Conservation (phyloP, 2,329 filamentous ascomycete genomes). For the Penicillium sp. region DNA sequence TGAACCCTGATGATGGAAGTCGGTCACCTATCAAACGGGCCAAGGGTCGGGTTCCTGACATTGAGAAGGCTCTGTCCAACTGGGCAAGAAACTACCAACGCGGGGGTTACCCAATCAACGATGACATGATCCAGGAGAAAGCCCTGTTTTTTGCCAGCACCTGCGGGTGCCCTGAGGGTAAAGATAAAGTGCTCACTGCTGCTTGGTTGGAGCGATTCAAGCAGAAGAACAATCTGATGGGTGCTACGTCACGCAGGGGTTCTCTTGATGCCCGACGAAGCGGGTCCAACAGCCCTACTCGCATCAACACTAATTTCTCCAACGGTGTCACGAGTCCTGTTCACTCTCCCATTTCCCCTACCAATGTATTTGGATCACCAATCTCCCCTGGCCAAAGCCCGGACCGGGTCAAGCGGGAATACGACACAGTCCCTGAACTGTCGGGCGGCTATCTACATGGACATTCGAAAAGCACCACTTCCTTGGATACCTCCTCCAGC, state of each 20-base stretch:
- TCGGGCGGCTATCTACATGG: constrained; percentile 61
- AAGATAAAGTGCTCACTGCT: constrained; percentile 69
- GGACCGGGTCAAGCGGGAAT: constrained; percentile 65
- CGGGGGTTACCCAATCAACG: constrained; percentile 71
- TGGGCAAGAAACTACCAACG: constrained; percentile 83
- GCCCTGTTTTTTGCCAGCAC: constrained; percentile 77
- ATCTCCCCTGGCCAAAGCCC: constrained; percentile 70
- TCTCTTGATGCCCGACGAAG: constrained; percentile 55
- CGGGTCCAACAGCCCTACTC: constrained; percentile 66
- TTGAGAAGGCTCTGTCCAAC: constrained; percentile 84
- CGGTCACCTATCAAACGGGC: constrained; percentile 77
- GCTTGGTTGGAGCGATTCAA: constrained; percentile 96
- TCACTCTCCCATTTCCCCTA: constrained; percentile 73
- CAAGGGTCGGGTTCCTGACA: constrained; percentile 85
- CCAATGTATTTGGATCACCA: constrained; percentile 61
- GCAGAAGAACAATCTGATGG: constrained; percentile 71
- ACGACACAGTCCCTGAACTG: constrained; percentile 62
- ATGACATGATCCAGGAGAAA: constrained; percentile 82
- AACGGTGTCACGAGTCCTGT: constrained; percentile 60
- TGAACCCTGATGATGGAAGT: constrained; percentile 76
- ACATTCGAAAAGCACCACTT: constrained; percentile 67
- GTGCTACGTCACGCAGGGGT: constrained; percentile 56
- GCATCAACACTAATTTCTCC: constrained; percentile 57
- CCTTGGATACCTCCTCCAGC: constrained; percentile 68
- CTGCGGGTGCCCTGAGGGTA: constrained; percentile 69